Evolutionary conservation across 345 rosid species (phyloP), one percentile per base, ranked within the genome.

Genomic region (Sisymbrium irio): DNA sequence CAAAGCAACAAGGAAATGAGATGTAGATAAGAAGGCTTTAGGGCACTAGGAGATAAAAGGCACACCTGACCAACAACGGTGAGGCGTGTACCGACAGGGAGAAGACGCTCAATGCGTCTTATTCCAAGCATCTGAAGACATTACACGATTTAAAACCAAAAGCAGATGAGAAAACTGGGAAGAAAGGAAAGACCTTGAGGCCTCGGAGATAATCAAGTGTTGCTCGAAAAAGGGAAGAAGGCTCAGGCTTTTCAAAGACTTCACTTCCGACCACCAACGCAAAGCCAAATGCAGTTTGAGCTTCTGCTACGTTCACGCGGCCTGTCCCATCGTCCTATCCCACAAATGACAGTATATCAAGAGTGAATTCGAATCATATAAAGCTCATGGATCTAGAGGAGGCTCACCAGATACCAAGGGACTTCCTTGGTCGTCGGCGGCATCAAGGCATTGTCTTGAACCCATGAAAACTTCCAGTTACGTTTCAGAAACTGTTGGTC

Each of bases 11-110:
- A 28, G 44, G 64, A 41, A 8, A 63, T 54, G 68, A 72, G 62
- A 42, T 42, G 5, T 13, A 42, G 15, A 11, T 42, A 42, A n/a
- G 33, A 14, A 20, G 36, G 3, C 7, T 27, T 6, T 62, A 1
- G 54, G 19, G 47, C 0, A 4, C n/a, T 22, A 7, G 27, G 36
- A 13, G 35, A 12, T 13, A 17, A 30, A 12, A 51, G 33, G 2
- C 59, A 54, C 80, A 91, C 98, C 98, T 93, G 94, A 15, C 98
- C 98, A 72, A 91, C 89, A 75, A 87, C 89, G 4, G 94, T 92
- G 79, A 92, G 84, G 54, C 86, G 59, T 54, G 59, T 30, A 54
- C 97, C 94, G 49, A 86, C 79, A 11, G 98, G 97, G 59, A 93
- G 97, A 58, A 93, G 82, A 25, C 86, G 74, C 67, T 93, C 98